Percentiles rank a stretch among this genome's conserved stretches.
Conservation (phyloP, 176 grass and related monocot species). For the Secale cereale region DNA sequence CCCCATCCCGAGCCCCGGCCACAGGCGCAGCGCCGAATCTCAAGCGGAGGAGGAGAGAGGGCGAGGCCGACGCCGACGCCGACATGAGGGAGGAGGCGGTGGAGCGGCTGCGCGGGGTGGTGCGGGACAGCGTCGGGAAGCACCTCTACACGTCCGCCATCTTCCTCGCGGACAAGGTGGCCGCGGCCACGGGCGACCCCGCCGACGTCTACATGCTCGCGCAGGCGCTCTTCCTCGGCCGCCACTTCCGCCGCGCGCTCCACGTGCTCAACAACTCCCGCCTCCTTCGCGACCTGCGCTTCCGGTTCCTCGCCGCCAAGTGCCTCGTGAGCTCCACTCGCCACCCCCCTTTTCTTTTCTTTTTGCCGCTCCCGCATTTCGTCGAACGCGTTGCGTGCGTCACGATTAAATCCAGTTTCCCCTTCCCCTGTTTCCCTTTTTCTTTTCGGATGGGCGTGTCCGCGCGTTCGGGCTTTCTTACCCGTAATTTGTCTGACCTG, state of each 20-base stretch:
- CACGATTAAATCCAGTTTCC: background rate
- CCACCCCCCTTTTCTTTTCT: too few relatives aligned
- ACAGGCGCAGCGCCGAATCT: background rate
- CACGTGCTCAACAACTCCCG: constrained; percentile 78
- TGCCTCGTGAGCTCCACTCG: constrained; percentile 58
- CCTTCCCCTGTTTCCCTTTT: background rate
- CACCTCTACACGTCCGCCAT: constrained; percentile 83
- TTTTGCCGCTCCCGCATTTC: background rate
- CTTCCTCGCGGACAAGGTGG: constrained; percentile 95
- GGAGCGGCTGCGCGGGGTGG: constrained; percentile 77
- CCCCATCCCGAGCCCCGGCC: background rate
- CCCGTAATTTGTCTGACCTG: background rate
- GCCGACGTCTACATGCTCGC: constrained; percentile 93
- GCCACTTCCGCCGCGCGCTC: constrained; percentile 82
- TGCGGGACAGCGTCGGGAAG: constrained; percentile 87
- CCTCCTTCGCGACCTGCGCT: constrained; percentile 75
- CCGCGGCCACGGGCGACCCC: constrained; percentile 60
- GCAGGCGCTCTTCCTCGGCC: constrained; percentile 79
- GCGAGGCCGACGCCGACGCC: background rate
- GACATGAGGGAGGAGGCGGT: constrained; percentile 80
- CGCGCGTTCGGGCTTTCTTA: background rate
- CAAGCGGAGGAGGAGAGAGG: constrained; percentile 41
- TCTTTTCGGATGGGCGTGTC: background rate
- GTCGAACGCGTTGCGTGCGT: background rate
- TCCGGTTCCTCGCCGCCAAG: constrained; percentile 94